Conservation (phyloP, 2,329 filamentous ascomycete species). For the Lomentospora prolificans region DNA sequence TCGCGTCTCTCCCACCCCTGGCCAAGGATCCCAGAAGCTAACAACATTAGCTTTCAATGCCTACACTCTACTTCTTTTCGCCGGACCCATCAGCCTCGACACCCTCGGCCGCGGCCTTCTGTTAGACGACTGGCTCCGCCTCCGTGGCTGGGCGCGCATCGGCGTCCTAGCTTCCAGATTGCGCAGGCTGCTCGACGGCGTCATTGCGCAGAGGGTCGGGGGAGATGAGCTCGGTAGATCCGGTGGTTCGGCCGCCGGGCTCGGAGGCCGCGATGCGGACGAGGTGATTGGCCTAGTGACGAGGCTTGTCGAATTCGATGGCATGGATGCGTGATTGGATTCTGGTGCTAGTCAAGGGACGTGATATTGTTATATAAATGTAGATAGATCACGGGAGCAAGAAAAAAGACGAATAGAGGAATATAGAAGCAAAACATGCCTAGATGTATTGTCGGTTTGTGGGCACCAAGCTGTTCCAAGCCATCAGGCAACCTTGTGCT, state of each 20-base stretch:
- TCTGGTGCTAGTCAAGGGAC: too few relatives aligned
- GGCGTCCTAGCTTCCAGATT: conserved; percentile 80
- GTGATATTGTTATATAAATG: too few relatives aligned
- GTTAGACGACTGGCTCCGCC: conserved; percentile 79
- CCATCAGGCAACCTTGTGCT: too few relatives aligned
- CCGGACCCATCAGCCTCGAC: conserved; percentile 74
- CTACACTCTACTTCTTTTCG: conserved; percentile 81
- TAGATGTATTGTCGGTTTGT: too few relatives aligned
- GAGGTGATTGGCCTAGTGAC: conserved; percentile 70
- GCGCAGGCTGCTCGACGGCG: conserved; percentile 74
- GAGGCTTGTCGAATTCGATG: conserved; percentile 80
- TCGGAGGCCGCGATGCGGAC: conserved; percentile 43
- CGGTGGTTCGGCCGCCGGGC: conserved; percentile 13
- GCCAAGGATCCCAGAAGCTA: conserved; percentile 14
- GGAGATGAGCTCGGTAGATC: conserved; percentile 41
- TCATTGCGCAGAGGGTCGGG: conserved; percentile 73
- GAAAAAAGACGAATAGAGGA: too few relatives aligned
- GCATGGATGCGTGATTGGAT: conserved; percentile 53
- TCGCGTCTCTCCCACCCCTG: too few relatives aligned
- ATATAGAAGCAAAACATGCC: too few relatives aligned
- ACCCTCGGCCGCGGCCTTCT: conserved; percentile 77
- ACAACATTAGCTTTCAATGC: conserved; percentile 63
- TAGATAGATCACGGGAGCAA: too few relatives aligned
- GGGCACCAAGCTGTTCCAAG: too few relatives aligned
- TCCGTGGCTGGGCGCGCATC: conserved; percentile 90